Percentiles rank a stretch among this genome's conserved stretches.
These are phyloP conservation scores for Aspergillus leporis DNA, from an alignment of 495 filamentous ascomycete genomes.

Conservation along the genomic window DNA sequence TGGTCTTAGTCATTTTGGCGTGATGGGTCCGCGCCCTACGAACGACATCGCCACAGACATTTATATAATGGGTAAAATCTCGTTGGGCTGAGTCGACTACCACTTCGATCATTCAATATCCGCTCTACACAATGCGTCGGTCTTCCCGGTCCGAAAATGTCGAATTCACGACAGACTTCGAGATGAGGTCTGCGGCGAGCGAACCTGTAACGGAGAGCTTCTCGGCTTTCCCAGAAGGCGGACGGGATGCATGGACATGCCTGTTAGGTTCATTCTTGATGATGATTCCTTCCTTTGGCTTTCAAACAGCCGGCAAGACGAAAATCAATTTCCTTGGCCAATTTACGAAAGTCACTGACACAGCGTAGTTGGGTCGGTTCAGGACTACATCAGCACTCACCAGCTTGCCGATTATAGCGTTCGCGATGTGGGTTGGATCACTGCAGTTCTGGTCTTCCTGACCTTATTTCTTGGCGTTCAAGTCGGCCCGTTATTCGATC, in stretches of 20 bases:
- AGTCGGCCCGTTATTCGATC: constrained; percentile 68
- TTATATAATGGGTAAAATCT: too few species aligned
- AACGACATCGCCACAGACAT: too few species aligned
- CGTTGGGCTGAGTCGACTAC: too few species aligned
- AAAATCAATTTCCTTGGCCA: too few species aligned
- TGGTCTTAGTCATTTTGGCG: too few species aligned
- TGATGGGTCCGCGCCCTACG: too few species aligned
- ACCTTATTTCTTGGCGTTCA: constrained; percentile 65
- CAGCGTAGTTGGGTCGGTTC: constrained; percentile 56
- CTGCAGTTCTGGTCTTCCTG: constrained; percentile 61
- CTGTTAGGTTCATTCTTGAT: constrained; percentile 60
- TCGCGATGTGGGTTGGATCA: constrained; percentile 65
- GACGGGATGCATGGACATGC: constrained; percentile 60
- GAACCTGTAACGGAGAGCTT: neutral
- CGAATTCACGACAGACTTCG: neutral
- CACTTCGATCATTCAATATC: too few species aligned
- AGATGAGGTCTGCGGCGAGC: neutral
- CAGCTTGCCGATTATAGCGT: constrained; percentile 56
- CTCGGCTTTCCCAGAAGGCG: constrained; percentile 59
- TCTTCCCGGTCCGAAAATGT: neutral
- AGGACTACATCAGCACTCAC: constrained; percentile 61
- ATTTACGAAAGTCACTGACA: constrained; percentile 11
- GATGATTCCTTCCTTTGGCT: constrained; percentile 64
- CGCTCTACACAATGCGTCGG: neutral
- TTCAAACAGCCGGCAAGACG: constrained; percentile 40